A percentile compares a stretch with the other conserved stretches of the same genome.
phyloP scores from a whole-genome alignment of 2,329 filamentous ascomycete genomes.

The Cladosporium sp. region DNA sequence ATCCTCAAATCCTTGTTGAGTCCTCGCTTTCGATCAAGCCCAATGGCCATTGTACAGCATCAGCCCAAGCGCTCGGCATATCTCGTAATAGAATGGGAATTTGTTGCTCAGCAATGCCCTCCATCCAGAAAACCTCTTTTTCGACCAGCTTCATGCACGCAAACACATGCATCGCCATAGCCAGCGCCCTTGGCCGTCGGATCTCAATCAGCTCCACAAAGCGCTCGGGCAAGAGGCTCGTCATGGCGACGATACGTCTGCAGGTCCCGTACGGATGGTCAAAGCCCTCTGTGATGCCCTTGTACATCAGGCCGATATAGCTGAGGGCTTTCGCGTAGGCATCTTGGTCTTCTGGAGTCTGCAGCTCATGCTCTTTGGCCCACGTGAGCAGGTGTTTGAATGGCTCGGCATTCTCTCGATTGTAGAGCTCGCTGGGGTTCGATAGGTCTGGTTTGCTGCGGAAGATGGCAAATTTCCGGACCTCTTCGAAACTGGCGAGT shows the following conservation, averaged over 20 bases:
- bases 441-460: slow-evolving; percentile 18
- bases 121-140: slow-evolving; percentile 20
- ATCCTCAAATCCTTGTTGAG: too few species aligned
- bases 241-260: slow-evolving; percentile 21
- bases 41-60: slow-evolving; percentile 21
- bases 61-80: slow-evolving; percentile 18
- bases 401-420: slow-evolving; percentile 18
- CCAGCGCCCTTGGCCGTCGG: slow-evolving; percentile 19
- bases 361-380: slow-evolving; percentile 19
- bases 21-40: slow-evolving; percentile 11
- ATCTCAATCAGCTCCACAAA: slow-evolving; percentile 22
- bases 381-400: slow-evolving; percentile 20
- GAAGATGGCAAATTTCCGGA: slow-evolving; percentile 16
- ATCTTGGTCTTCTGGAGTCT: slow-evolving; percentile 15
- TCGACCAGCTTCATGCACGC: slow-evolving; percentile 22
- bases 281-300: slow-evolving; percentile 15
- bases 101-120: slow-evolving; percentile 21
- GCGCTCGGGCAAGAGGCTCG: slow-evolving; percentile 19
- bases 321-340: slow-evolving; percentile 18
- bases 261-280: slow-evolving; percentile 19
- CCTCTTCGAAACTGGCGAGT: slow-evolving; percentile 14
- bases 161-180: slow-evolving; percentile 21
- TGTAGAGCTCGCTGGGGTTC: slow-evolving; percentile 19
- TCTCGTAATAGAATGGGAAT: slow-evolving; percentile 16
- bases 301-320: slow-evolving; percentile 22